Base-by-base conservation (phyloP, 176 grass and related monocot species). In the Oryza nivara region DNA sequence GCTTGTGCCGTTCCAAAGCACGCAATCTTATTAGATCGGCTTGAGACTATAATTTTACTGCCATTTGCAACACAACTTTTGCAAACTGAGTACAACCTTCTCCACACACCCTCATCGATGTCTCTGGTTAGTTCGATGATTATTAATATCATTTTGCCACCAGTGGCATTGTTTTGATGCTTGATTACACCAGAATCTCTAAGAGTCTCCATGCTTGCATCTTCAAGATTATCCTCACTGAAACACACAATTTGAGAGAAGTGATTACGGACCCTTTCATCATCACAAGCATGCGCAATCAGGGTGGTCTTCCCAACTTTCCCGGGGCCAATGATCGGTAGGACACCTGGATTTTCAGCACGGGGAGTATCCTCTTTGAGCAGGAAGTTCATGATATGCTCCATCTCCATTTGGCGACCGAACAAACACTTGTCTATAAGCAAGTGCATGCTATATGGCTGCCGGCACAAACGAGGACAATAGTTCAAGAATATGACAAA, bases 31-130 rank as follows among this genome's bases (percentile, higher is more conserved):
- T 82, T 20, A 5, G 49, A 68, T 11, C 8, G 11, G 3, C 35
- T 51, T 46, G 49, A 44, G 22, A 79, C 2, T 44, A 86, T 77
- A 20, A 88, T 16, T 63, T 68, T 88, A 17, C 44, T 88, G 5
- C 46, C 32, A 75, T 8, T 34, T 72, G 40, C 25, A 4, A 46
- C 17, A 40, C 47, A 35, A 6, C 23, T 36, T 35, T 46, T 14
- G 0, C 7, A 75, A 54, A 25, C 23, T 9, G 40, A 19, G 13
- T 16, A 32, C 0, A 76, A 41, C 2, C 19, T 36, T 30, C 20
- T 26, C 78, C 68, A 75, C 13, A 16, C 28, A 13, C 0, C 2
- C 12, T 32, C 19, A 22, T 48, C 72, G 5, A 71, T 32, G 11
- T 30, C 11, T 3, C 5, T 8, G n/a, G 4, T 17, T 3, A 49